A percentile compares a stretch with the other conserved stretches of the same genome.
These are phyloP conservation scores for Cercospora janseana DNA, from an alignment of 2,329 filamentous ascomycete genomes.

Conservation along the genomic window DNA sequence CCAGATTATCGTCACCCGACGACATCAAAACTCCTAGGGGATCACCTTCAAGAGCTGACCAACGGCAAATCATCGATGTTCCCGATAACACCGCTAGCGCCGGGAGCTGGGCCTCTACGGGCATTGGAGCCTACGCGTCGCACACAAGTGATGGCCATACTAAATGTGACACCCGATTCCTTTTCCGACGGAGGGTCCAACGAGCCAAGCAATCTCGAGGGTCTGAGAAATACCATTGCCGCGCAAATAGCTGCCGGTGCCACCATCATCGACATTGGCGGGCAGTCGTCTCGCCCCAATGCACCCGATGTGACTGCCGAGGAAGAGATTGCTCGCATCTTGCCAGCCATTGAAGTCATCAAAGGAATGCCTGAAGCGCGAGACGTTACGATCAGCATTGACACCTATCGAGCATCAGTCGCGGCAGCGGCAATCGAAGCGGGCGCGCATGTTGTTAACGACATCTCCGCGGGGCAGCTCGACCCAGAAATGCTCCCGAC, in stretches of 20 bases:
- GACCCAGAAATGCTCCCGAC: constrained; percentile 80
- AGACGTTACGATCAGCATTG: constrained; percentile 75
- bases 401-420: constrained; percentile 86
- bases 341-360: constrained; percentile 75
- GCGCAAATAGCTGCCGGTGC: constrained; percentile 67
- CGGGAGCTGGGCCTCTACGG: constrained; percentile 54
- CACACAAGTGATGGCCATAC: constrained; percentile 86
- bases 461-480: constrained; percentile 78
- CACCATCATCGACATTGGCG: constrained; percentile 86
- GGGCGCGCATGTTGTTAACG: constrained; percentile 91
- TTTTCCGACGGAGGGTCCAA: constrained; percentile 87
- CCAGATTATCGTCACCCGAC: neutral
- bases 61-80: constrained; percentile 37
- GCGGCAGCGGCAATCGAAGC: constrained; percentile 71
- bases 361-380: constrained; percentile 62
- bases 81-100: constrained; percentile 41
- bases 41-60: constrained; percentile 38
- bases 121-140: constrained; percentile 55
- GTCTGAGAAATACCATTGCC: constrained; percentile 59
- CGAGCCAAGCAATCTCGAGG: constrained; percentile 45
- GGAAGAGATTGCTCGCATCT: constrained; percentile 74
- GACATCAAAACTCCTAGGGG: constrained; percentile 35
- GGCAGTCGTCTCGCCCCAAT: constrained; percentile 84
- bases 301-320: constrained; percentile 65
- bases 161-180: constrained; percentile 93